Conservation (phyloP, 1,139 yeast genomes). For the Eremothecium cymbalariae region DNA sequence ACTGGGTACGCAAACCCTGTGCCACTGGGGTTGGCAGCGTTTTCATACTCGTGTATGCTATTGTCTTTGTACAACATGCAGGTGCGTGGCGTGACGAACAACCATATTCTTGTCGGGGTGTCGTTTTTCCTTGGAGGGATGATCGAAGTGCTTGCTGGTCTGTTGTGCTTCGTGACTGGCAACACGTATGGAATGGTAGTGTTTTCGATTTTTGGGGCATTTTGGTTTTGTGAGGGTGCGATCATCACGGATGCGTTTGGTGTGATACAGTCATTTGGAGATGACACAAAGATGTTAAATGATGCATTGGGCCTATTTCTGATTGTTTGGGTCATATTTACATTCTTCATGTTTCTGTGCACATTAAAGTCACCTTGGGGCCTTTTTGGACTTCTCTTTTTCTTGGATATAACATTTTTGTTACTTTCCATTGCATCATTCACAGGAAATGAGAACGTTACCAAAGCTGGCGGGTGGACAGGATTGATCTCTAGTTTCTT, state of each 20-base stretch:
- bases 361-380: slow-evolving; percentile 62
- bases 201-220: slow-evolving; percentile 64
- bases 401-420: slow-evolving; percentile 48
- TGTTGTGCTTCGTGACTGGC: slow-evolving; percentile 56
- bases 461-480: slow-evolving; percentile 65
- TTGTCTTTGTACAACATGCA: slow-evolving; percentile 43
- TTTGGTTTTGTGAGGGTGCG: slow-evolving; percentile 63
- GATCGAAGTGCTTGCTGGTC: slow-evolving; percentile 56
- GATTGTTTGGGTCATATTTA: slow-evolving; percentile 60
- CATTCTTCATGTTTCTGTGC: slow-evolving; percentile 48
- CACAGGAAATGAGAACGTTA: slow-evolving; percentile 38
- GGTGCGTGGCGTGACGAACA: slow-evolving; percentile 45
- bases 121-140: slow-evolving; percentile 57
- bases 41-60: slow-evolving; percentile 41
- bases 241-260: slow-evolving; percentile 50
- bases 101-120: slow-evolving; percentile 42
- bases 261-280: slow-evolving; percentile 43
- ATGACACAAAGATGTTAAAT: slow-evolving; percentile 34
- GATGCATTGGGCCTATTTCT: slow-evolving; percentile 54
- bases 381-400: slow-evolving; percentile 45
- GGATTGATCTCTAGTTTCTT: slow-evolving; percentile 52
- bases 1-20: slow-evolving; percentile 46
- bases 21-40: slow-evolving; percentile 52
- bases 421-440: slow-evolving; percentile 52
- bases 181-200: slow-evolving; percentile 62